Percentiles rank a stretch among this genome's conserved stretches.
These are phyloP conservation scores for Candida succiphila DNA, from an alignment of 805 yeast genomes.

Conservation along the genomic window DNA sequence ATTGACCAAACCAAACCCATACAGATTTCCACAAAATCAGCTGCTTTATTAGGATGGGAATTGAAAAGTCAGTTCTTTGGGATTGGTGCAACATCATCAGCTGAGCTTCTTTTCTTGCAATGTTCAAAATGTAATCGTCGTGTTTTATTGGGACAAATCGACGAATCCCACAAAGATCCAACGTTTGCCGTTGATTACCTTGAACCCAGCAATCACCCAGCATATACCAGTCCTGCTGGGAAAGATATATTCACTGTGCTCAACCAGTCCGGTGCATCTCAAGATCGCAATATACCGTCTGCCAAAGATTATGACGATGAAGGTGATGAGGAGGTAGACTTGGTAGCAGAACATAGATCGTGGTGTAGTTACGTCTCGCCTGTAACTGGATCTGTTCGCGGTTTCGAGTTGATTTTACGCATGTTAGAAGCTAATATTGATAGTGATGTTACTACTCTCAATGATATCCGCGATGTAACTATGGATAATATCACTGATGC, in stretches of 20 bases:
- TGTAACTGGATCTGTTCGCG: background rate
- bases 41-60: conserved; percentile 32
- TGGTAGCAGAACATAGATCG: conserved; percentile 23
- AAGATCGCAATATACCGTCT: background rate
- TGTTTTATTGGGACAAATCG: conserved; percentile 15
- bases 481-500: conserved; percentile 1
- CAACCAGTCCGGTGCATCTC: background rate
- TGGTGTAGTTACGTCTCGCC: conserved; percentile 23
- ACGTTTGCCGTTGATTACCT: too few species aligned
- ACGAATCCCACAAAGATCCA: conserved; percentile 1
- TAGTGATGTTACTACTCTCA: conserved; percentile 5
- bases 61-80: conserved; percentile 18
- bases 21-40: too few species aligned
- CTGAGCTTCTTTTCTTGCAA: conserved; percentile 16
- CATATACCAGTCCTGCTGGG: too few species aligned
- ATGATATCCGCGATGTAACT: conserved; percentile 2
- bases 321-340: conserved; percentile 16
- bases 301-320: conserved; percentile 2
- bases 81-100: too few species aligned
- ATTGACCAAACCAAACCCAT: too few species aligned
- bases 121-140: conserved; percentile 28
- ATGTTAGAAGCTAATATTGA: conserved; percentile 4
- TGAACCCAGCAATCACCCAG: too few species aligned
- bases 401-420: conserved; percentile 9
- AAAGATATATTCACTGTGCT: background rate